Evolutionary conservation across 176 grass and related monocot genomes (phyloP).

Genomic region (Zea mays): Zm-B73-REFERENCE-NAM-5.0 NC_050104.1:63701501-63702000

Average conservation of each 20-base stretch:
- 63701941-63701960: constrained; percentile 37
- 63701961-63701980: neutral
- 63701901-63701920: neutral
- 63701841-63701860: constrained; percentile 9
- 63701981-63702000: neutral
- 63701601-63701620: neutral
- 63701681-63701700: neutral
- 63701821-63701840: constrained; percentile 37
- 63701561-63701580: neutral
- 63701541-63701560: neutral
- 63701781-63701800: constrained; percentile 43
- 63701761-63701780: constrained; percentile 48
- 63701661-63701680: neutral
- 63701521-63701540: neutral
- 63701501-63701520: neutral
- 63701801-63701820: constrained; percentile 55
- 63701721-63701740: constrained; percentile 23
- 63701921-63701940: neutral
- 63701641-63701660: neutral
- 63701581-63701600: constrained; percentile 12
- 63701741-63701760: constrained; percentile 17
- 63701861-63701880: constrained; percentile 14
- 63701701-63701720: constrained; percentile 36
- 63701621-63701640: neutral
- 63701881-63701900: neutral